Evolutionary conservation across 352 stramenopile species (phyloP).

Genomic region (Globisporangium parvum): DNA sequence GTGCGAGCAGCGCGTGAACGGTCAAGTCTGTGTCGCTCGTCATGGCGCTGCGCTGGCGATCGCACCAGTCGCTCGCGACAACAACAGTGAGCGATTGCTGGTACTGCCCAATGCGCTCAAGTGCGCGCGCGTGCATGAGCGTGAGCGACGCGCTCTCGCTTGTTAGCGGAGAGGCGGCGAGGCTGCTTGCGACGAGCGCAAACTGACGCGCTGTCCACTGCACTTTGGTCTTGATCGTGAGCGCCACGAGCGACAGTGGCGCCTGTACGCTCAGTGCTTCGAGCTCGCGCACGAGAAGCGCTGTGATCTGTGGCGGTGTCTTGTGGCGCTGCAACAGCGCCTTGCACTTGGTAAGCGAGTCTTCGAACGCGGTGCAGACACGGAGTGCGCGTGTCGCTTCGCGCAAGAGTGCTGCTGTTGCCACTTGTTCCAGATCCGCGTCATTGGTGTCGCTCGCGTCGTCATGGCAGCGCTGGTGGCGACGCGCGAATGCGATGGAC

Average conservation of each 20-base stretch:
- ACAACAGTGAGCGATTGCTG: slow-evolving; percentile 15
- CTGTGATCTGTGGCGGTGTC: slow-evolving; percentile 15
- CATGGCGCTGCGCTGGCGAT: background rate
- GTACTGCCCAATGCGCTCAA: slow-evolving; percentile 18
- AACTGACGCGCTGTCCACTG: slow-evolving; percentile 19
- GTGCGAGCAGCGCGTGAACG: slow-evolving; percentile 4
- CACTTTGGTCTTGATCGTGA: slow-evolving; percentile 11
- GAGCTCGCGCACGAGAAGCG: slow-evolving; percentile 18
- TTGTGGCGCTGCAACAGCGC: slow-evolving; percentile 15
- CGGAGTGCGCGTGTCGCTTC: slow-evolving; percentile 7
- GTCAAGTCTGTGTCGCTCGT: background rate
- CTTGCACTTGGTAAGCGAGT: slow-evolving; percentile 7
- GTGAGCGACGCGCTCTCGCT: slow-evolving; percentile 15
- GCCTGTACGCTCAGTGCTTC: slow-evolving; percentile 14
- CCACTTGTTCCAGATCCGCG: slow-evolving; percentile 11
- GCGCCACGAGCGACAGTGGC: slow-evolving; percentile 20
- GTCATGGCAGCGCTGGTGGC: background rate
- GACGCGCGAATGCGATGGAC: slow-evolving; percentile 7
- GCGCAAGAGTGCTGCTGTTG: background rate
- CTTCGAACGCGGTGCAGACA: slow-evolving; percentile 23
- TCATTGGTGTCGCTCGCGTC: background rate
- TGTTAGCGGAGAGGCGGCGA: slow-evolving; percentile 16
- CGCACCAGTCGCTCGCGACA: background rate
- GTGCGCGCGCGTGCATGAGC: slow-evolving; percentile 17
- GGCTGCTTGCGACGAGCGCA: slow-evolving; percentile 11